phyloP scores from a whole-genome alignment of 495 filamentous ascomycete genomes.

The Penicillium desertorum region DNA sequence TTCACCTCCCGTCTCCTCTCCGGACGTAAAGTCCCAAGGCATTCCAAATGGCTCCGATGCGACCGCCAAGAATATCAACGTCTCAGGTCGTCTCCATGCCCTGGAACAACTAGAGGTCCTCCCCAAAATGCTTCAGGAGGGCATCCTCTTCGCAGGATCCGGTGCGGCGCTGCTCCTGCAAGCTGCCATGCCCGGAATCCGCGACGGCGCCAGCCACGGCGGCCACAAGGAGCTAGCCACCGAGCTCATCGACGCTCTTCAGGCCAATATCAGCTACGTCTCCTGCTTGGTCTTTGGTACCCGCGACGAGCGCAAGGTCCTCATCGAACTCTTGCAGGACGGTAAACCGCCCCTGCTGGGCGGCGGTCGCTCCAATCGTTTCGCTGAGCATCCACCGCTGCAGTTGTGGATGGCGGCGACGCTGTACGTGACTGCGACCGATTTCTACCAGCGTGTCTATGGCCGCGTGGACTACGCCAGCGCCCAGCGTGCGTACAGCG shows the following conservation, averaged over 20 bases:
- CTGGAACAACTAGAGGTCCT: conserved; percentile 41
- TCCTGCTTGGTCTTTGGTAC: conserved; percentile 43
- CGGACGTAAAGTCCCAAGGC: conserved; percentile 24
- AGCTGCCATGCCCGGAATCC: conserved; percentile 40
- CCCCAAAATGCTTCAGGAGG: conserved; percentile 44
- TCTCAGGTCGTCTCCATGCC: conserved; percentile 28
- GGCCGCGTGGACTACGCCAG: conserved; percentile 37
- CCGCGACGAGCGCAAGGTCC: conserved; percentile 31
- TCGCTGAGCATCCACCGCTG: conserved; percentile 27
- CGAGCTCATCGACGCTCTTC: conserved; percentile 37
- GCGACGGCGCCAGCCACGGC: conserved; percentile 13
- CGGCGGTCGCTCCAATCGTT: conserved; percentile 28
- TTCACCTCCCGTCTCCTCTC: conserved; percentile 25
- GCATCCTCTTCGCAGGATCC: conserved; percentile 41
- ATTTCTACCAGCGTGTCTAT: conserved; percentile 47
- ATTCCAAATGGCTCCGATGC: background rate
- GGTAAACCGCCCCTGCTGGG: conserved; percentile 29
- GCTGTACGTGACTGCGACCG: conserved; percentile 43
- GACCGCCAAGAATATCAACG: conserved; percentile 6
- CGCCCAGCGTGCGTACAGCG: conserved; percentile 38
- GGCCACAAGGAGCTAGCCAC: conserved; percentile 29
- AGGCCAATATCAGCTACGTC: conserved; percentile 40
- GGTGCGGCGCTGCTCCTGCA: conserved; percentile 43
- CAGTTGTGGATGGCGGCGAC: conserved; percentile 44
- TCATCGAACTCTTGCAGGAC: conserved; percentile 30